Evolutionary conservation across 2,329 filamentous ascomycete species (phyloP).

Genomic region (Alternaria triticimaculans): DNA sequence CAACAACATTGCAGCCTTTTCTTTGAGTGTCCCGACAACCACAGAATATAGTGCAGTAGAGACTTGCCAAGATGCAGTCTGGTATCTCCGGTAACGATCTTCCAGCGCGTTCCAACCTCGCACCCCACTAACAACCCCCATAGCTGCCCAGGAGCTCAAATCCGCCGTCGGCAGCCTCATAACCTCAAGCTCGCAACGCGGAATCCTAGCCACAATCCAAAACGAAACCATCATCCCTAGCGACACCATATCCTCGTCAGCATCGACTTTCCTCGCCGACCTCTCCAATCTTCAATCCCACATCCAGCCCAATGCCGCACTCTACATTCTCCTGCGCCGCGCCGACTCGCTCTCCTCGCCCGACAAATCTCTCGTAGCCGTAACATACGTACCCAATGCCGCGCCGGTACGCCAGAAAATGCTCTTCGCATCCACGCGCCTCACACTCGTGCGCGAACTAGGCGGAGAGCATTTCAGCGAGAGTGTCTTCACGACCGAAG

Average conservation of each 20-base stretch:
- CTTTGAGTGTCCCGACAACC: background rate
- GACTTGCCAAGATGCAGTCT: slow-evolving; percentile 69
- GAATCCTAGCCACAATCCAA: slow-evolving; percentile 72
- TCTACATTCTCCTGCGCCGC: slow-evolving; percentile 78
- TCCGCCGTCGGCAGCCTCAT: slow-evolving; percentile 75
- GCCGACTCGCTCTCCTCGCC: slow-evolving; percentile 57
- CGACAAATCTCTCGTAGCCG: slow-evolving; percentile 61
- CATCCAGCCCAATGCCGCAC: slow-evolving; percentile 69
- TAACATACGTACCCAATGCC: slow-evolving; percentile 80
- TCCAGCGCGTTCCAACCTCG: background rate
- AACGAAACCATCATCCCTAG: slow-evolving; percentile 71
- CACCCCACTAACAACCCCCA: slow-evolving; percentile 19
- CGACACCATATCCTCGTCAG: slow-evolving; percentile 58
- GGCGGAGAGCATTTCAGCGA: slow-evolving; percentile 81
- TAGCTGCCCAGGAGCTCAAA: slow-evolving; percentile 77
- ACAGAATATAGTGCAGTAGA: background rate
- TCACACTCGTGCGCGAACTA: slow-evolving; percentile 77
- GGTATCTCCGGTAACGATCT: slow-evolving; percentile 70
- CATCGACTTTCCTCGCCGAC: slow-evolving; percentile 68
- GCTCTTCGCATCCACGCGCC: slow-evolving; percentile 79
- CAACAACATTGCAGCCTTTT: background rate
- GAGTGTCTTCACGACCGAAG: slow-evolving; percentile 73
- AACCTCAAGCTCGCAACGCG: slow-evolving; percentile 67
- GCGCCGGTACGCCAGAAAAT: slow-evolving; percentile 86
- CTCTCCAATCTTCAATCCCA: slow-evolving; percentile 67